These are phyloP conservation scores for Cercophora sp. DNA, from an alignment of 495 filamentous ascomycete species.

Conservation along the genomic window DNA sequence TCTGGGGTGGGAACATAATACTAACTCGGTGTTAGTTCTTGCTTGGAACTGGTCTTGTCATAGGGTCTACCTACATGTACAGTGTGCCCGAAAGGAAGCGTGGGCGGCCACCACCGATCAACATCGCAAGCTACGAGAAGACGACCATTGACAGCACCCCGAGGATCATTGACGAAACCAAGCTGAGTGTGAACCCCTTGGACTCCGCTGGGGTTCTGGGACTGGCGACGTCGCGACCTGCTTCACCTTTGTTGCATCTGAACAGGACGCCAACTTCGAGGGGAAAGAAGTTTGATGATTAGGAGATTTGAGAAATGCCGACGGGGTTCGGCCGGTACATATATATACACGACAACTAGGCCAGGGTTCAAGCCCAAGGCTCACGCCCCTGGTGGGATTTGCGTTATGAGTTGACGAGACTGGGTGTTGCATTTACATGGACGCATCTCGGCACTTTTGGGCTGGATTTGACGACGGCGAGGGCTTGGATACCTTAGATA, in stretches of 20 bases:
- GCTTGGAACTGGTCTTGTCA: slow-evolving; percentile 69
- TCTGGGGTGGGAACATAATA: neutral
- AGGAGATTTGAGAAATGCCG: no score
- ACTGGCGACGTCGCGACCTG: slow-evolving; percentile 62
- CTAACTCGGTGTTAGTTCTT: slow-evolving; percentile 61
- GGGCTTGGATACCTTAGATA: no score
- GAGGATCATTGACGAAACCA: slow-evolving; percentile 27
- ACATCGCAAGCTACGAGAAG: slow-evolving; percentile 73
- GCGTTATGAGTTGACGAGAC: no score
- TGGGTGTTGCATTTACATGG: no score
- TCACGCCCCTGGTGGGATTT: no score
- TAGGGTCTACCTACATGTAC: slow-evolving; percentile 82
- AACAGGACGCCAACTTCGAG: slow-evolving; percentile 40
- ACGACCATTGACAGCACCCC: slow-evolving; percentile 49
- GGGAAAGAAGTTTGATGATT: slow-evolving; percentile 39
- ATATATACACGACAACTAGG: no score
- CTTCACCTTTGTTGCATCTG: slow-evolving; percentile 57
- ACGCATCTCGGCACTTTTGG: no score
- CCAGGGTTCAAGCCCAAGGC: no score
- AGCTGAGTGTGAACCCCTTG: slow-evolving; percentile 32
- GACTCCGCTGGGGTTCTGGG: slow-evolving; percentile 49
- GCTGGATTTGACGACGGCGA: no score
- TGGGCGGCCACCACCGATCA: slow-evolving; percentile 67
- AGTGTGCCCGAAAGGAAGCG: slow-evolving; percentile 54
- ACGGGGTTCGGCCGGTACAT: no score